phyloP scores from a whole-genome alignment of 345 rosid genomes.

The Brassica carinata region DNA sequence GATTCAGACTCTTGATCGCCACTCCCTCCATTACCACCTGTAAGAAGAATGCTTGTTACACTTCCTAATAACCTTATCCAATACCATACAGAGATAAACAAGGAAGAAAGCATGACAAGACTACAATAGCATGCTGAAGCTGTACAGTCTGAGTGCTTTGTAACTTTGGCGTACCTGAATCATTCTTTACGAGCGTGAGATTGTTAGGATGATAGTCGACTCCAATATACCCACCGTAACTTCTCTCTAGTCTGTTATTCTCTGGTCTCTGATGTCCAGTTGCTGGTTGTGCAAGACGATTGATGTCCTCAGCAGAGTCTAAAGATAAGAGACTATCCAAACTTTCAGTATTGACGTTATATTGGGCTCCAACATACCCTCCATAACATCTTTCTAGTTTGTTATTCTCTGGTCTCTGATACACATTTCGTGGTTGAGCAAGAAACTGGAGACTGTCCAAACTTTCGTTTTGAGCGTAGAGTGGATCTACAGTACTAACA shows the following conservation, averaged over 20 bases:
- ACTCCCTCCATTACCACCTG: slow-evolving; percentile 50
- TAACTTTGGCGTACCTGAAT: slow-evolving; percentile 55
- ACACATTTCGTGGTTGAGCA: slow-evolving; percentile 29
- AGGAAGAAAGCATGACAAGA: slow-evolving; percentile 9
- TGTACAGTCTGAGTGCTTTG: background rate
- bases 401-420: slow-evolving; percentile 35
- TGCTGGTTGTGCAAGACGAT: slow-evolving; percentile 38
- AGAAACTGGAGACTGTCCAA: slow-evolving; percentile 40
- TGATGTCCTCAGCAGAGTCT: slow-evolving; percentile 39
- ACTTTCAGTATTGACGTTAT: slow-evolving; percentile 42
- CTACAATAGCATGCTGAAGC: slow-evolving; percentile 23
- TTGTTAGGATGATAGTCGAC: slow-evolving; percentile 40
- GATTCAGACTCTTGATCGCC: slow-evolving; percentile 47
- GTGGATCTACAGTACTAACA: slow-evolving; percentile 46
- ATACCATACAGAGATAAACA: background rate
- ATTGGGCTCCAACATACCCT: slow-evolving; percentile 29
- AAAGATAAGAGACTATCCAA: slow-evolving; percentile 40
- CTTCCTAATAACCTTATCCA: slow-evolving; percentile 9
- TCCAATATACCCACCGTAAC: slow-evolving; percentile 39
- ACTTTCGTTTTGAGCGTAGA: slow-evolving; percentile 40
- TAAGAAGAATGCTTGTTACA: slow-evolving; percentile 22
- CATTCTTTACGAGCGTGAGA: slow-evolving; percentile 45
- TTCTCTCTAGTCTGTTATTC: slow-evolving; percentile 30
- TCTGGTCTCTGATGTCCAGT: slow-evolving; percentile 30
- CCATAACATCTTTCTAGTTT: slow-evolving; percentile 40